Percentiles rank a stretch among this genome's conserved stretches.
phyloP scores from a whole-genome alignment of 352 stramenopile species.

The Sclerospora graminicola region DNA sequence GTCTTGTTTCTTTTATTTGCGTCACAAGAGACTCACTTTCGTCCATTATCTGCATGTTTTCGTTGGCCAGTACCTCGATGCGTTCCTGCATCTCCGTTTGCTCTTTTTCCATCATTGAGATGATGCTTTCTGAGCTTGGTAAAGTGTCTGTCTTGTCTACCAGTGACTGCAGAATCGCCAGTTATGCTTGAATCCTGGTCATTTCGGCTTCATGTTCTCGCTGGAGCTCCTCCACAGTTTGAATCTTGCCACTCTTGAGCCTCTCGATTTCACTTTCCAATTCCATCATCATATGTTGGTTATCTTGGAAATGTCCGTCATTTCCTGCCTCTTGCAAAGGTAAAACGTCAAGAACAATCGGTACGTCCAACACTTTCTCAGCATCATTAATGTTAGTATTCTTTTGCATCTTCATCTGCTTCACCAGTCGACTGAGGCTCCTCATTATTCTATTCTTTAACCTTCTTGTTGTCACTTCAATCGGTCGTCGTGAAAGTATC shows the following conservation, averaged over 20 bases:
- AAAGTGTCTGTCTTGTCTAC: slow-evolving; percentile 6
- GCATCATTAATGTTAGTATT: slow-evolving; percentile 1
- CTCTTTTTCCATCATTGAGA: slow-evolving; percentile 11
- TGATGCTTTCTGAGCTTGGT: slow-evolving; percentile 9
- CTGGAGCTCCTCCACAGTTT: slow-evolving; percentile 4
- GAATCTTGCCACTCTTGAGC: slow-evolving; percentile 7
- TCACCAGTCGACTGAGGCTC: slow-evolving; percentile 8
- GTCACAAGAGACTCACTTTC: slow-evolving; percentile 7
- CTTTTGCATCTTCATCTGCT: too few relatives aligned
- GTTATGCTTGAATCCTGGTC: background rate
- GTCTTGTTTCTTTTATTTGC: slow-evolving; percentile 7
- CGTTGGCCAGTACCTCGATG: slow-evolving; percentile 5
- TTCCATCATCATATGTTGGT: slow-evolving; percentile 1
- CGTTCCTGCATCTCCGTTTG: slow-evolving; percentile 1
- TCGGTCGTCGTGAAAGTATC: too few relatives aligned
- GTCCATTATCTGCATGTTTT: slow-evolving; percentile 5
- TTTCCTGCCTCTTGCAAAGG: too few relatives aligned
- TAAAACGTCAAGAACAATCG: too few relatives aligned
- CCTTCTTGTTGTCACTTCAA: background rate
- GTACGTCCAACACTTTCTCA: slow-evolving; percentile 1
- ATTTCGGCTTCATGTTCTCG: slow-evolving; percentile 1
- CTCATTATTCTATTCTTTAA: too few relatives aligned
- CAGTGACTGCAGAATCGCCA: slow-evolving; percentile 4
- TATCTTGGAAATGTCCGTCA: background rate
- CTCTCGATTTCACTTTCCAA: too few relatives aligned